Percentiles rank a stretch among this genome's conserved stretches.
These are phyloP conservation scores for Rubia peregrina DNA, from an alignment of 305 asterid genomes.

Conservation along the genomic window DNA sequence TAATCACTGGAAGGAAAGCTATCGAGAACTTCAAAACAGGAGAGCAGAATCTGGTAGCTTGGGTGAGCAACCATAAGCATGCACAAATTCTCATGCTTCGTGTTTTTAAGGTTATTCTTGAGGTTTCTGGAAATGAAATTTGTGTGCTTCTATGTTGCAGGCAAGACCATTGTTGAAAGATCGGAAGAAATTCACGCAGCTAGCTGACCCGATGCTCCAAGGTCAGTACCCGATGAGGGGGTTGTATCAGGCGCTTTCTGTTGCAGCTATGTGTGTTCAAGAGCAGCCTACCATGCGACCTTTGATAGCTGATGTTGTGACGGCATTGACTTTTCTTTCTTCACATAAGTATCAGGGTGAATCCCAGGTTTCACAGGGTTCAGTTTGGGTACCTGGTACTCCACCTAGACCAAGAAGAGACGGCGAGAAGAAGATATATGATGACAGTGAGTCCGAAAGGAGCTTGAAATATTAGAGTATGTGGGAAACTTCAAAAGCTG, in stretches of 20 bases:
- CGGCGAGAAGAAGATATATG: constrained; percentile 30
- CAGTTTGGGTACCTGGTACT: constrained; percentile 37
- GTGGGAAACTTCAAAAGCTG: neutral
- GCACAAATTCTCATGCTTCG: neutral
- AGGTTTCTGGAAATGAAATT: neutral
- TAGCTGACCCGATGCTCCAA: constrained; percentile 74
- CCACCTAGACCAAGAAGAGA: constrained; percentile 49
- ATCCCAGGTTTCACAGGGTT: constrained; percentile 25
- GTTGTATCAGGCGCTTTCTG: constrained; percentile 67
- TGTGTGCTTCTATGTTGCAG: constrained; percentile 27
- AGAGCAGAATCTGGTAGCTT: constrained; percentile 64
- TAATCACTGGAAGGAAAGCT: constrained; percentile 82
- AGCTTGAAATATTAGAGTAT: constrained; percentile 16
- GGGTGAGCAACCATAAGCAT: constrained; percentile 33
- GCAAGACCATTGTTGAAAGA: constrained; percentile 71
- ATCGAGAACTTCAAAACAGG: constrained; percentile 60
- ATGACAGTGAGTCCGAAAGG: constrained; percentile 24
- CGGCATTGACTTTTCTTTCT: constrained; percentile 68
- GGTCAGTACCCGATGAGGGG: constrained; percentile 71
- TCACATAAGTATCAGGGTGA: constrained; percentile 45
- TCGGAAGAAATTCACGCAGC: constrained; percentile 52
- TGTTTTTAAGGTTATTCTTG: neutral
- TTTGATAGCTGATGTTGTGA: constrained; percentile 72
- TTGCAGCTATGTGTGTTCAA: constrained; percentile 86
- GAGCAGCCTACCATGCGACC: constrained; percentile 71